Evolutionary conservation across 164 flowering plant genomes (phyloP).

Genomic region (Magnolia sinica): DNA sequence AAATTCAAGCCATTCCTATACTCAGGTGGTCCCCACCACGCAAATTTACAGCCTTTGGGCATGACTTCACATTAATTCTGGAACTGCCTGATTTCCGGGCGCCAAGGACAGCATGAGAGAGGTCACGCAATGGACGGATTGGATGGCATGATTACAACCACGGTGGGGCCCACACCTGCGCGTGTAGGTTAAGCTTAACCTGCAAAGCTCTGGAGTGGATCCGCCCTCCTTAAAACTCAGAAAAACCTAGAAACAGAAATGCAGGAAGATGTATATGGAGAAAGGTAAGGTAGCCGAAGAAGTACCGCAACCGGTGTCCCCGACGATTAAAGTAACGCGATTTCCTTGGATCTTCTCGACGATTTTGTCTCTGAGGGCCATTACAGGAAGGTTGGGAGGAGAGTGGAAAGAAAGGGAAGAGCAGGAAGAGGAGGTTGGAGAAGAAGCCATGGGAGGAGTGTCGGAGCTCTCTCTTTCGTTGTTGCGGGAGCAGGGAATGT

Average conservation of each 20-base stretch:
- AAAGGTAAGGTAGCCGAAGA: neutral
- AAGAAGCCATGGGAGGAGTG: neutral
- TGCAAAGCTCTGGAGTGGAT: neutral
- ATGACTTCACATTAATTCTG: too few species aligned
- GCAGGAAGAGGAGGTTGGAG: neutral
- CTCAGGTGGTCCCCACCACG: too few species aligned
- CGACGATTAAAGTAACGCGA: slow-evolving; percentile 91
- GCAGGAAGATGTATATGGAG: neutral
- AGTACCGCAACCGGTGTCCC: slow-evolving; percentile 94
- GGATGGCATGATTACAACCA: too few species aligned
- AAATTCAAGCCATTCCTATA: too few species aligned
- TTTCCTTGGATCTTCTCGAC: slow-evolving; percentile 70
- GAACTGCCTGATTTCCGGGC: too few species aligned
- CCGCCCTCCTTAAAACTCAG: neutral
- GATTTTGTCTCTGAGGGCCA: slow-evolving; percentile 51
- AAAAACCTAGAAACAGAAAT: neutral
- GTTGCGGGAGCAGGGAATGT: neutral
- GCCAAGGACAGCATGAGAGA: too few species aligned
- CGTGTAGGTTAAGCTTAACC: too few species aligned
- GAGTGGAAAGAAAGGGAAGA: slow-evolving; percentile 22
- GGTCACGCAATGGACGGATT: too few species aligned
- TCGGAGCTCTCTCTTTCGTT: neutral
- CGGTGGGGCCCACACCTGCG: too few species aligned
- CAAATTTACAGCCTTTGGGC: too few species aligned
- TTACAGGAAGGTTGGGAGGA: slow-evolving; percentile 50